phyloP scores from a whole-genome alignment of 345 rosid genomes.

The rapeseed (Brassica napus) region Da-Ae NC_063434.1:12782501-12783000 shows the following conservation, averaged over 20 bases:
- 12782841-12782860: slow-evolving; percentile 26
- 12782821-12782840: not conserved
- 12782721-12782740: slow-evolving; percentile 64
- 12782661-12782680: slow-evolving; percentile 61
- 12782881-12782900: slow-evolving; percentile 41
- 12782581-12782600: slow-evolving; percentile 54
- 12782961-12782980: slow-evolving; percentile 56
- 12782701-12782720: slow-evolving; percentile 62
- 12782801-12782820: not conserved
- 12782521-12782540: slow-evolving; percentile 81
- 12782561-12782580: slow-evolving; percentile 66
- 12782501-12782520: slow-evolving; percentile 6
- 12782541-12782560: slow-evolving; percentile 62
- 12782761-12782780: slow-evolving; percentile 37
- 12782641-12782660: slow-evolving; percentile 51
- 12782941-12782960: slow-evolving; percentile 45
- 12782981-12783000: slow-evolving; percentile 58
- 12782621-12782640: slow-evolving; percentile 63
- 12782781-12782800: not conserved
- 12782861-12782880: slow-evolving; percentile 57
- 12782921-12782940: slow-evolving; percentile 43
- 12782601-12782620: slow-evolving; percentile 59
- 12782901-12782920: slow-evolving; percentile 41
- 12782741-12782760: slow-evolving; percentile 71
- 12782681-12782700: slow-evolving; percentile 65